Evolutionary conservation across 768 basidiomycete species (phyloP), one percentile per base, ranked within the genome.

Genomic region (Mycena polygramma): DNA sequence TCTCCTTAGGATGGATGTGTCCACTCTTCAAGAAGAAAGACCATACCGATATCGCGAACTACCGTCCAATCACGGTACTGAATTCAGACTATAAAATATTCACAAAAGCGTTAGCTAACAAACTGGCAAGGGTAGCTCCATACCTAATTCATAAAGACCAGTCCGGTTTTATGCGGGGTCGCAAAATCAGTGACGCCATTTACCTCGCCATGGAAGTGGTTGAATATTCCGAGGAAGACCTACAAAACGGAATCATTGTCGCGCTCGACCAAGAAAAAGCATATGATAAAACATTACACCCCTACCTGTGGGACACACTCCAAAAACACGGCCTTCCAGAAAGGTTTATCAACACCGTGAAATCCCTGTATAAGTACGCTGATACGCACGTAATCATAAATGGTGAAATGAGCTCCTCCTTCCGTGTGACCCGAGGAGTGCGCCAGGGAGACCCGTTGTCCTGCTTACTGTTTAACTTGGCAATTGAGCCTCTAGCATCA

Each of bases 381-480:
- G 41, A 43, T 7, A 43, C 41, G 17, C 41, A 43, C 17, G 41
- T 43, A 4, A 43, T 43, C 41, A 43, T 80, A 0, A 80, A 80
- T n/a, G 76, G 79, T 7, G 43, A 61, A 0, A 13, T 74, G 4
- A 78, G 77, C 54, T 46, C 46, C 24, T 49, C 69, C 2, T 77
- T 73, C 62, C 26, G 36, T 0, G 66, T 78, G 4, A 73, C 52
- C 1, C 55, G 77, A n/a, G 79, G 80, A 0, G 79, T 80, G 0
- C 9, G 77, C 17, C 81, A 81, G 22, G 78, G 77, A 7, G 79
- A 80, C 66, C 76, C 78, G 0, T 77, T 20, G 57, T 43, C 41
- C 41, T 43, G 41, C 41, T 43, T 43, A 17, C 41, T 43, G 10
- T 43, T 43, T 10, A 43, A 43, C 9, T 17, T 43, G 41, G 41